Percentiles rank a stretch among this genome's conserved stretches.
Conservation (phyloP, 2,329 filamentous ascomycete genomes). For the Trichophyton mentagrophytes region DNA sequence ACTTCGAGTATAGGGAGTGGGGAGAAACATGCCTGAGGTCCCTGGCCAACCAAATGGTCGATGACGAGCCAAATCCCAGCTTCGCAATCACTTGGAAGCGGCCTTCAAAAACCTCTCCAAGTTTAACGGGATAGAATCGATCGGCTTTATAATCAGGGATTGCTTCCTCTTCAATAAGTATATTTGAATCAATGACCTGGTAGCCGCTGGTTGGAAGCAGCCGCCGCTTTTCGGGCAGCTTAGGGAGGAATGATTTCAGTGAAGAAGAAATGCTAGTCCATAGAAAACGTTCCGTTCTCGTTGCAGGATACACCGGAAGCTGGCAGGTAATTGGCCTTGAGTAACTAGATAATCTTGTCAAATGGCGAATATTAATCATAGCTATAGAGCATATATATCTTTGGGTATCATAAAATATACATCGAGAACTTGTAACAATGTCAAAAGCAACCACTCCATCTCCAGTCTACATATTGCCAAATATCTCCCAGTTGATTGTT, state of each 20-base stretch:
- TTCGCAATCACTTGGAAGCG: constrained; percentile 21
- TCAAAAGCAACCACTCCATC: too few relatives aligned
- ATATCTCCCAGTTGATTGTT: not conserved
- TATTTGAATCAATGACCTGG: constrained; percentile 10
- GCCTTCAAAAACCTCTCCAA: constrained; percentile 18
- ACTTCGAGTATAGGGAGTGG: too few relatives aligned
- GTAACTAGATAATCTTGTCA: too few relatives aligned
- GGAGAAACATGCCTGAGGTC: constrained; percentile 14
- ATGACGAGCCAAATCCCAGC: constrained; percentile 21
- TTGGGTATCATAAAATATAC: too few relatives aligned
- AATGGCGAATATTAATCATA: too few relatives aligned
- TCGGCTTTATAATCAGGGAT: constrained; percentile 16
- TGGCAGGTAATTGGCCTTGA: too few relatives aligned
- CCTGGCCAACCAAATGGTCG: constrained; percentile 20
- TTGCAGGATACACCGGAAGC: too few relatives aligned
- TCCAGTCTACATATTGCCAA: too few relatives aligned
- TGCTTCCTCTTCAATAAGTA: constrained; percentile 18
- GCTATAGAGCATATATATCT: too few relatives aligned
- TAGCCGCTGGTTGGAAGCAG: constrained; percentile 10
- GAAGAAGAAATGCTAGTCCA: not conserved
- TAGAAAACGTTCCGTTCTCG: not conserved
- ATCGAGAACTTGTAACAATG: too few relatives aligned
- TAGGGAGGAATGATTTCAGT: not conserved
- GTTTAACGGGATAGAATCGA: constrained; percentile 19
- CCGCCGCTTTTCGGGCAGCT: constrained; percentile 3